Conservation (phyloP, 805 yeast species). For the Kodamaea fukazawae region DNA sequence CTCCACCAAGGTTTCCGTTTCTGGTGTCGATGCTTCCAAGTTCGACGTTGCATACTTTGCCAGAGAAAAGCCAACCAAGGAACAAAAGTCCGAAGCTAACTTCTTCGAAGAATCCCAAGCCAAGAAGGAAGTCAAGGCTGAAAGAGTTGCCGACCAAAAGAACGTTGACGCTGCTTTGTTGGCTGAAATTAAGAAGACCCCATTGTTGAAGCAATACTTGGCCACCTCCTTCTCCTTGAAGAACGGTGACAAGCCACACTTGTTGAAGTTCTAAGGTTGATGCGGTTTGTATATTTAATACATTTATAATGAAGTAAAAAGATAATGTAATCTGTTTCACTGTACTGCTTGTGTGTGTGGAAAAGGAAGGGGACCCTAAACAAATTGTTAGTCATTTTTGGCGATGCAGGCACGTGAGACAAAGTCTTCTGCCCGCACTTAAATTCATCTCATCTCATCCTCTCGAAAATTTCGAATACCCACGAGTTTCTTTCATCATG, state of each 20-base stretch:
- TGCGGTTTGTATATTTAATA: constrained; percentile 7
- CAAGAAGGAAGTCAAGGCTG: constrained; percentile 86
- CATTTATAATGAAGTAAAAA: constrained; percentile 2
- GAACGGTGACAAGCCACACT: constrained; percentile 98
- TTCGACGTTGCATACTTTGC: constrained; percentile 95
- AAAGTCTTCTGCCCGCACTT: neutral
- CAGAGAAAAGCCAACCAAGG: constrained; percentile 83
- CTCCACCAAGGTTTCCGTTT: constrained; percentile 84
- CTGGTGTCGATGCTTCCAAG: constrained; percentile 80
- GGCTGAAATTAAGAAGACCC: constrained; percentile 94
- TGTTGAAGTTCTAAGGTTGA: constrained; percentile 83
- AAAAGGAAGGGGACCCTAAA: neutral
- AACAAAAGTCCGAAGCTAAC: constrained; percentile 86
- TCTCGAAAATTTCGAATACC: constrained; percentile 2
- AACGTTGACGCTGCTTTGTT: constrained; percentile 87
- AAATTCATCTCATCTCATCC: constrained; percentile 15
- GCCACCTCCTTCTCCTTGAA: constrained; percentile 93
- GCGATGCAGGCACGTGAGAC: too few relatives aligned
- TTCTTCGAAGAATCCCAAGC: constrained; percentile 76
- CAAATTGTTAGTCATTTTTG: too few relatives aligned
- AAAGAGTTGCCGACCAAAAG: constrained; percentile 97
- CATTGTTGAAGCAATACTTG: constrained; percentile 94
- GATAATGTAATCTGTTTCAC: neutral
- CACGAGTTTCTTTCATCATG: constrained; percentile 39
- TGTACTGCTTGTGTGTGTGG: constrained; percentile 1